Percentiles rank a stretch among this genome's conserved stretches.
These are phyloP conservation scores for Podila horticola DNA, from an alignment of 192 early-diverging fungal genomes.

Conservation along the genomic window DNA sequence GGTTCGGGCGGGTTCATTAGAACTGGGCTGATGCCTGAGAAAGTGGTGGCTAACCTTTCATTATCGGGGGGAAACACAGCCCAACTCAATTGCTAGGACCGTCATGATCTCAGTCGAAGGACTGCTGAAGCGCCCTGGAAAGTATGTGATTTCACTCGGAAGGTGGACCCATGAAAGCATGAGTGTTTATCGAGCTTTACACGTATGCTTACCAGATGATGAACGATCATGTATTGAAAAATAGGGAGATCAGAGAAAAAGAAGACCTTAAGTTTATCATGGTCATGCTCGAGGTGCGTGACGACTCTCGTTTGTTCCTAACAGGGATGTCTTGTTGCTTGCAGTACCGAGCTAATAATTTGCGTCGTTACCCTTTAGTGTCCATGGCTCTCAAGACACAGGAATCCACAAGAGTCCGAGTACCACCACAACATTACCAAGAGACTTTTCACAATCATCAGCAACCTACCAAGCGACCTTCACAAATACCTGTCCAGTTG, in stretches of 20 bases:
- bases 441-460: slow-evolving; percentile 82
- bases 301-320: neutral
- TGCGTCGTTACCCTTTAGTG: slow-evolving; percentile 59
- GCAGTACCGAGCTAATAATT: neutral
- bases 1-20: neutral
- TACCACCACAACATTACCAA: slow-evolving; percentile 90
- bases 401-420: slow-evolving; percentile 77
- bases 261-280: slow-evolving; percentile 85
- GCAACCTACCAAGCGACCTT: slow-evolving; percentile 84
- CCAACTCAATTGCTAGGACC: slow-evolving; percentile 68
- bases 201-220: neutral
- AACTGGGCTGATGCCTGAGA: too few relatives aligned
- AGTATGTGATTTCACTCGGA: slow-evolving; percentile 26
- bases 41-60: too few relatives aligned
- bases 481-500: slow-evolving; percentile 90
- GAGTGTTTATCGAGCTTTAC: neutral
- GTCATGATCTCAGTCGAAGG: slow-evolving; percentile 82
- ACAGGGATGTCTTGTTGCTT: neutral
- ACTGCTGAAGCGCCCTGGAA: slow-evolving; percentile 72
- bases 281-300: slow-evolving; percentile 82
- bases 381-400: slow-evolving; percentile 81
- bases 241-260: slow-evolving; percentile 52
- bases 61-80: slow-evolving; percentile 28
- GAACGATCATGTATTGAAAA: neutral
- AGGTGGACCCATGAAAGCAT: neutral